Conservation (phyloP, 2,329 filamentous ascomycete genomes). For the Fusarium acutatum region DNA sequence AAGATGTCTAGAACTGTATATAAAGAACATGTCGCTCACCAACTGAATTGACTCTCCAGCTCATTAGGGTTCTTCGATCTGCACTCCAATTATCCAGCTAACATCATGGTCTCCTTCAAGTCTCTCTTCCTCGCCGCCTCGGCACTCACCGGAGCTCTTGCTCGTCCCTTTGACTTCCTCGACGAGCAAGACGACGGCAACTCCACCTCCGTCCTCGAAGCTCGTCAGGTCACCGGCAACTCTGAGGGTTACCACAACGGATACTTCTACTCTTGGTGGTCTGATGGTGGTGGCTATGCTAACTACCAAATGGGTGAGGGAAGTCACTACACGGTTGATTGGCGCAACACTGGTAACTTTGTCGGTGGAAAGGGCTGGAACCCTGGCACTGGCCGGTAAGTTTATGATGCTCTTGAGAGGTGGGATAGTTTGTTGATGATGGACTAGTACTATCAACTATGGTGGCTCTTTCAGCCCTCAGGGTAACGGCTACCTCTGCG, state of each 20-base stretch:
- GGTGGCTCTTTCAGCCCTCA: conserved; percentile 7
- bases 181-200: conserved; percentile 13
- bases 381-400: conserved; percentile 15
- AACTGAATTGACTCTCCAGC: background rate
- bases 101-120: conserved; percentile 11
- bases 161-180: conserved; percentile 15
- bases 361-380: conserved; percentile 17
- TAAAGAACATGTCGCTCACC: no score
- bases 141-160: conserved; percentile 6
- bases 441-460: conserved; percentile 6
- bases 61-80: background rate
- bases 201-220: background rate
- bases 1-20: no score
- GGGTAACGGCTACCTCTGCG: conserved; percentile 9
- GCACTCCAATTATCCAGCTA: background rate
- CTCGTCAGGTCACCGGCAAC: conserved; percentile 7
- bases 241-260: conserved; percentile 6
- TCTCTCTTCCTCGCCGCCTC: conserved; percentile 4
- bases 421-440: background rate
- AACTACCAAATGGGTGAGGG: conserved; percentile 4
- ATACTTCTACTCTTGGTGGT: conserved; percentile 25
- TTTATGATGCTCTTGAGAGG: accelerated
- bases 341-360: conserved; percentile 22
- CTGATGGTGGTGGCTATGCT: conserved; percentile 7
- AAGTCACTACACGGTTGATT: background rate